These are phyloP conservation scores for Schizophyllum commune DNA, from an alignment of 1,284 basidiomycete species.

Conservation along the genomic window DNA sequence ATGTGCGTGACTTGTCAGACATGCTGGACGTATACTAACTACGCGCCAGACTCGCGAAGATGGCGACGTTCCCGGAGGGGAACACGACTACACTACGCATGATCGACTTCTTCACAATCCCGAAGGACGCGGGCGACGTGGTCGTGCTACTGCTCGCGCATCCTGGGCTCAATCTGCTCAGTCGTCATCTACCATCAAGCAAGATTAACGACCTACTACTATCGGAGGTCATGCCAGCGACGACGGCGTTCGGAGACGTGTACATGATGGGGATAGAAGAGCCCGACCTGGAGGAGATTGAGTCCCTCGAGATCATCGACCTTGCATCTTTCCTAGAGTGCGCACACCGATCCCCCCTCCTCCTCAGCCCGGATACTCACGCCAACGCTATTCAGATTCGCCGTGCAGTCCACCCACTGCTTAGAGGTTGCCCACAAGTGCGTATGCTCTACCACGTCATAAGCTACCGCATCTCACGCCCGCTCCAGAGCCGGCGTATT, in stretches of 20 bases:
- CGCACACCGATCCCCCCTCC: constrained; percentile 15
- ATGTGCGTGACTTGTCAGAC: constrained; percentile 36
- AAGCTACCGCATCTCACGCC: constrained; percentile 5
- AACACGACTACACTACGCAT: constrained; percentile 46
- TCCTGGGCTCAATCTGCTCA: constrained; percentile 59
- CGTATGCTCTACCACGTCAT: constrained; percentile 9
- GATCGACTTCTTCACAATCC: constrained; percentile 59
- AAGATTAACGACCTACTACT: constrained; percentile 61
- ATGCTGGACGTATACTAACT: background rate
- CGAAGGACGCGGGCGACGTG: constrained; percentile 53
- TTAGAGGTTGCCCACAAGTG: constrained; percentile 59
- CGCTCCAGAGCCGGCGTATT: constrained; percentile 40
- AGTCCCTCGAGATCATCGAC: constrained; percentile 63
- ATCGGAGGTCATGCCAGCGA: constrained; percentile 38
- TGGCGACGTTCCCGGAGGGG: constrained; percentile 43
- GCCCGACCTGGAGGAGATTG: constrained; percentile 37
- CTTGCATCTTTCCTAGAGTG: constrained; percentile 67
- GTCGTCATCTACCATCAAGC: constrained; percentile 56
- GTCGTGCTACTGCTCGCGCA: constrained; percentile 58
- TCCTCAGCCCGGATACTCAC: background rate
- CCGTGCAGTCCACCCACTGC: constrained; percentile 65
- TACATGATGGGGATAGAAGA: constrained; percentile 45
- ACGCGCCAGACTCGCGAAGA: constrained; percentile 41
- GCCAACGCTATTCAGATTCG: constrained; percentile 37
- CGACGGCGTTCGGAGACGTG: constrained; percentile 37